Conservation (phyloP, 306 rosid genomes). For the Begonia masoniana region DNA sequence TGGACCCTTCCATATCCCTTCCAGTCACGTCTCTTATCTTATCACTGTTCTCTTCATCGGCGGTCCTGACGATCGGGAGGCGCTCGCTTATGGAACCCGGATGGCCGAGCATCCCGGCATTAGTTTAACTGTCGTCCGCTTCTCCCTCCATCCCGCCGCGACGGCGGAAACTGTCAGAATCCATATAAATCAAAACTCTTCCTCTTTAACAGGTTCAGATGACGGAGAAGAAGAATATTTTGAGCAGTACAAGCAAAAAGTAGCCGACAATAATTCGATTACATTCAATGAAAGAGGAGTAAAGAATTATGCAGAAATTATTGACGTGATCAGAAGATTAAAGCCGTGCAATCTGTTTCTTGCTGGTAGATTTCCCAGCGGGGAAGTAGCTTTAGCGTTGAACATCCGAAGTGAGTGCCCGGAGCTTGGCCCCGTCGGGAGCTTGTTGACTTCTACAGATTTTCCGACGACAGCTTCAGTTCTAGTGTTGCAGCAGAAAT, state of each 20-base stretch:
- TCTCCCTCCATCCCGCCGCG: slow-evolving; percentile 20
- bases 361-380: slow-evolving; percentile 35
- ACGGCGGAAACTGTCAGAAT: slow-evolving; percentile 25
- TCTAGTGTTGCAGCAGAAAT: slow-evolving; percentile 27
- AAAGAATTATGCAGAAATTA: slow-evolving; percentile 22
- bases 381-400: slow-evolving; percentile 10
- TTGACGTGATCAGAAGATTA: slow-evolving; percentile 18
- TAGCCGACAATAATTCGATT: slow-evolving; percentile 26
- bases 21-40: slow-evolving; percentile 51
- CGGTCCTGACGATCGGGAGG: slow-evolving; percentile 74
- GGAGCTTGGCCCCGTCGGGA: slow-evolving; percentile 38
- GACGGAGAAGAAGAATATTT: slow-evolving; percentile 42
- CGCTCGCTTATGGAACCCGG: slow-evolving; percentile 60
- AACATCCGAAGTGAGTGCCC: slow-evolving; percentile 17
- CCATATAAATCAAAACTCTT: slow-evolving; percentile 17
- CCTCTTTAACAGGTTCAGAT: slow-evolving; percentile 8
- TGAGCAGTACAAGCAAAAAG: slow-evolving; percentile 21
- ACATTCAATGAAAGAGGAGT: slow-evolving; percentile 29
- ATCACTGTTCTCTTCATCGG: slow-evolving; percentile 66
- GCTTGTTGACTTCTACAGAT: slow-evolving; percentile 47
- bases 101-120: slow-evolving; percentile 95
- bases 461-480: slow-evolving; percentile 44
- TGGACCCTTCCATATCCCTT: slow-evolving; percentile 52
- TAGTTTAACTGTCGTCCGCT: slow-evolving; percentile 35
- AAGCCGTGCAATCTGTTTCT: slow-evolving; percentile 37